Evolutionary conservation across 129 eudicot genomes (phyloP), one percentile per base, ranked within the genome.

Genomic region (carrot (Daucus carota)): DNA sequence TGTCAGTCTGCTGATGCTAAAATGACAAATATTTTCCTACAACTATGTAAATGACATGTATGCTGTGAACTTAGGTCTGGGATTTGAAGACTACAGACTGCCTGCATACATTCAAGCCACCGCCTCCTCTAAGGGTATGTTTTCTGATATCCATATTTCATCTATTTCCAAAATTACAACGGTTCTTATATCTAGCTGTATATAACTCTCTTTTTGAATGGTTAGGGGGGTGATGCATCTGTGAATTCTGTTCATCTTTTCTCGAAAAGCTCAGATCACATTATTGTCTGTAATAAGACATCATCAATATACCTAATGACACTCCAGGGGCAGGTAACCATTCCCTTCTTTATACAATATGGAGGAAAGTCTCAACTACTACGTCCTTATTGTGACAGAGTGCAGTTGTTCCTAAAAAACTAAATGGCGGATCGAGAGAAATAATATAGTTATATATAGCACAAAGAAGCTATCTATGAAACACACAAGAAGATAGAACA

Each of bases 261-360:
- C 73, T 93, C 97, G 1, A 95, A 95, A 84, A 95, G 90, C 80
- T 79, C 91, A 16, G 99, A 95, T 75, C 99, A 91, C 84, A 88
- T 95, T 63, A 88, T 95, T 75, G 99, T 95, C 78, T 95, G 97
- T 79, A 95, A 95, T 85, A 95, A 88, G 83, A 95, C 99, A 70
- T 95, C 99, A 34, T 89, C 97, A 12, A 84, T 95, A 80, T 89
- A 89, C 82, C 85, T 95, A 67, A 95, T 91, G 97, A 95, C 96
- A 66, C 90, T 95, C 80, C 97, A 91, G 86, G 99, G 99, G 77
- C 99, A 95, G 99, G 99, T 92, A 82, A 36, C 28, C 43, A 24
- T 76, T 32, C 73, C 50, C 11, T 29, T 6, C 8, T 73, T 29
- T 50, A 52, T 52, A 20, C 74, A 15, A 74, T 66, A 17, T 22